Percentiles rank a stretch among this genome's conserved stretches.
phyloP scores from a whole-genome alignment of 1,284 basidiomycete species.

The Cystobasidium slooffiae region DNA sequence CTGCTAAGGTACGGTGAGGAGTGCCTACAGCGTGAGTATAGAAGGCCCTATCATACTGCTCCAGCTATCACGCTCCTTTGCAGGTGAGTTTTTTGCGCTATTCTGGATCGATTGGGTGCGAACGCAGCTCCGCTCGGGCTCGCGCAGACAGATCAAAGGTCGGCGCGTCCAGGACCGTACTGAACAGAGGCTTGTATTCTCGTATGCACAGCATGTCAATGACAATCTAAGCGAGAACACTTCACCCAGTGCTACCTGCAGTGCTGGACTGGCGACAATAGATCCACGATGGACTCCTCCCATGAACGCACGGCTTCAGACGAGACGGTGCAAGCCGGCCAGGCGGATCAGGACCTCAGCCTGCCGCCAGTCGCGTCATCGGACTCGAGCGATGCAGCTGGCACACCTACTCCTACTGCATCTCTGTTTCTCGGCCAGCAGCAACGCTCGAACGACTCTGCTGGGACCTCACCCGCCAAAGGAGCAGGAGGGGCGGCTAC shows the following conservation, averaged over 20 bases:
- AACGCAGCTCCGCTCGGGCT: too few species aligned
- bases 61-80: too few species aligned
- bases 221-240: background rate
- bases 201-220: too few species aligned
- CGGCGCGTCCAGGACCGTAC: too few species aligned
- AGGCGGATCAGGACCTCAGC: slow-evolving; percentile 5
- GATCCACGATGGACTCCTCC: slow-evolving; percentile 1
- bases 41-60: too few species aligned
- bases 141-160: too few species aligned
- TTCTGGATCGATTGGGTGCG: too few species aligned
- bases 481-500: background rate
- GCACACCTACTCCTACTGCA: slow-evolving; percentile 32
- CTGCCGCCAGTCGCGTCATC: background rate
- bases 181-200: too few species aligned
- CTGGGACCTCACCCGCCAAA: background rate
- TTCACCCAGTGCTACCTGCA: background rate
- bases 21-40: too few species aligned
- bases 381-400: slow-evolving; percentile 19
- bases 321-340: slow-evolving; percentile 18
- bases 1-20: too few species aligned
- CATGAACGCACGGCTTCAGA: slow-evolving; percentile 25
- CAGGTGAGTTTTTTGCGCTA: too few species aligned
- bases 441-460: background rate
- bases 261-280: background rate
- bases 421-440: slow-evolving; percentile 20